Percentiles rank a stretch among this genome's conserved stretches.
Conservation (phyloP, 2,329 filamentous ascomycete species). For the Fusarium sp. region DNA sequence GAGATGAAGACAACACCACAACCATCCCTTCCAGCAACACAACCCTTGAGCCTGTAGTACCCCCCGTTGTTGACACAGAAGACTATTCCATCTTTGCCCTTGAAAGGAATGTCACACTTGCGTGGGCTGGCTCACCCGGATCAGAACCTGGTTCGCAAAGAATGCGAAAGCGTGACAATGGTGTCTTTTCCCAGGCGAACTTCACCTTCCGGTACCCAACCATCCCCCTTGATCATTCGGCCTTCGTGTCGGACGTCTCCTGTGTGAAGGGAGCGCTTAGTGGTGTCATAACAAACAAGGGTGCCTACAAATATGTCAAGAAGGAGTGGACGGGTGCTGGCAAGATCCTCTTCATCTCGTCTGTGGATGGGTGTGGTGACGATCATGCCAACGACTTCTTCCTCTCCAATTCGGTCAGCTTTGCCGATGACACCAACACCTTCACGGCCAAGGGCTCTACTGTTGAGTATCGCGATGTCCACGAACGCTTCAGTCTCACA, state of each 20-base stretch:
- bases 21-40: background rate
- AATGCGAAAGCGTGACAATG: slow-evolving; percentile 24
- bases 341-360: slow-evolving; percentile 25
- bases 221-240: slow-evolving; percentile 26
- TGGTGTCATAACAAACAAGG: background rate
- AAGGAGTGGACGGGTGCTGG: slow-evolving; percentile 6
- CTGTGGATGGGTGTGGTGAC: slow-evolving; percentile 17
- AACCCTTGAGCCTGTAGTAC: slow-evolving; percentile 26
- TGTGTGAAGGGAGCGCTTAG: slow-evolving; percentile 3
- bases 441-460: slow-evolving; percentile 10
- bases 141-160: background rate
- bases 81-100: slow-evolving; percentile 14
- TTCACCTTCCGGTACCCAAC: slow-evolving; percentile 28
- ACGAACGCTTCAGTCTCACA: background rate
- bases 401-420: slow-evolving; percentile 3
- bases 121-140: slow-evolving; percentile 26
- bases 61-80: slow-evolving; percentile 17
- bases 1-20: slow-evolving; percentile 2
- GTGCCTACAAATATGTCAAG: slow-evolving; percentile 26
- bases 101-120: background rate
- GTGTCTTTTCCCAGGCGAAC: slow-evolving; percentile 23
- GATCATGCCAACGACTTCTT: slow-evolving; percentile 27
- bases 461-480: background rate
- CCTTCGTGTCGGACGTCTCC: slow-evolving; percentile 2
- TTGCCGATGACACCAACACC: slow-evolving; percentile 5